Evolutionary conservation across 495 filamentous ascomycete species (phyloP).

Genomic region (Hyaloscypha hepaticicola): DNA sequence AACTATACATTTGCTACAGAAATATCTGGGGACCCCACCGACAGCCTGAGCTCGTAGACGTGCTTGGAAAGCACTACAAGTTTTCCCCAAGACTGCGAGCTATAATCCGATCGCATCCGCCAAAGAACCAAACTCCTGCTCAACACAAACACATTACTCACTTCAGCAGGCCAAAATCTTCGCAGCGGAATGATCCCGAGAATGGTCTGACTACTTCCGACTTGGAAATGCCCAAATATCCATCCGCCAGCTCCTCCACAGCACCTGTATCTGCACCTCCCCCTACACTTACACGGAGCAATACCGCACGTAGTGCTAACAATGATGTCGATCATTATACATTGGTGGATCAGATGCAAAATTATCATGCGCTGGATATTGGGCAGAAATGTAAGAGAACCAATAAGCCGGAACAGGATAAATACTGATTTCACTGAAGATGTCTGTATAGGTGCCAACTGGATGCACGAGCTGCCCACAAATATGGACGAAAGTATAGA

Average conservation of each 20-base stretch:
- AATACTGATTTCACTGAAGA: conserved; percentile 43
- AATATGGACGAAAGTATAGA: conserved; percentile 23
- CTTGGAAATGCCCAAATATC: no score
- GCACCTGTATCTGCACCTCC: no score
- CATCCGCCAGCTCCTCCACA: neutral
- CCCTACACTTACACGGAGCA: neutral
- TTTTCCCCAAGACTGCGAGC: conserved; percentile 66
- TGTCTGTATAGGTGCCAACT: conserved; percentile 81
- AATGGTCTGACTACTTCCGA: neutral
- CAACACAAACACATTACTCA: neutral
- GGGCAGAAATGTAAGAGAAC: conserved; percentile 28
- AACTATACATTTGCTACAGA: conserved; percentile 34
- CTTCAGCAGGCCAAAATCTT: neutral
- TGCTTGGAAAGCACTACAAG: conserved; percentile 57
- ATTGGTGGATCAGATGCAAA: conserved; percentile 31
- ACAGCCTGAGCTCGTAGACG: conserved; percentile 53
- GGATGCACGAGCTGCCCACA: conserved; percentile 58
- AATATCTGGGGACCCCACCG: conserved; percentile 71
- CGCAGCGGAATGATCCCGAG: neutral
- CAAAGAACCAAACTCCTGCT: conserved; percentile 4
- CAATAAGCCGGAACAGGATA: neutral
- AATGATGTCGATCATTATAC: conserved; percentile 26
- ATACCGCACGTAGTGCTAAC: neutral
- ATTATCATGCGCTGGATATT: conserved; percentile 44
- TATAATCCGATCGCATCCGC: conserved; percentile 45